Evolutionary conservation across 2,329 filamentous ascomycete genomes (phyloP).

Genomic region (Cladophialophora exuberans): DNA sequence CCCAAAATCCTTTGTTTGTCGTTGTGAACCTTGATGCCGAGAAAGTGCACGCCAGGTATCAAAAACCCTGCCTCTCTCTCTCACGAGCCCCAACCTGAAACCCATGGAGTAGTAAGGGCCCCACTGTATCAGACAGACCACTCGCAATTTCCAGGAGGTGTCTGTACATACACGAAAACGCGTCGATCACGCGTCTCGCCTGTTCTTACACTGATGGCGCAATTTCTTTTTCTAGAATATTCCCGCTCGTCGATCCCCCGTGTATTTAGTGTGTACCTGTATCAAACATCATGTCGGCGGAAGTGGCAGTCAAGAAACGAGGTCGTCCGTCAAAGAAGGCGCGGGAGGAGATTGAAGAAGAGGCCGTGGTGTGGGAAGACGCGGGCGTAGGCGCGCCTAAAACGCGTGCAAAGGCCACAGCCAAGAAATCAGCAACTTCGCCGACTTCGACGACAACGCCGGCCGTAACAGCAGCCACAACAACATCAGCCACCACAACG

Average conservation of each 20-base stretch:
- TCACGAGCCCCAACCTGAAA: too few species aligned
- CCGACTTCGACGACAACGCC: neutral
- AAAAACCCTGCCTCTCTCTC: too few species aligned
- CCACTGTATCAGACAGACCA: neutral
- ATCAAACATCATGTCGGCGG: conserved; percentile 11
- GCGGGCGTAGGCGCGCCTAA: neutral
- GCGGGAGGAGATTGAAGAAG: neutral
- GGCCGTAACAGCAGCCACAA: neutral
- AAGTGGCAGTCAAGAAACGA: conserved; percentile 24
- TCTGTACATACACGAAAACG: neutral
- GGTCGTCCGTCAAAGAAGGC: conserved; percentile 26
- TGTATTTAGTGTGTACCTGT: too few species aligned
- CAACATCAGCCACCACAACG: neutral
- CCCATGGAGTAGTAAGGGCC: neutral
- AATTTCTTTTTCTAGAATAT: neutral
- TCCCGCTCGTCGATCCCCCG: too few species aligned
- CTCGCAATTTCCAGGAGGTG: neutral
- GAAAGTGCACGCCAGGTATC: too few species aligned
- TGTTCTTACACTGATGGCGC: neutral
- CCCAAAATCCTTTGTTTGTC: too few species aligned
- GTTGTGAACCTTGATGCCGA: too few species aligned
- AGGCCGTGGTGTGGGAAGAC: neutral
- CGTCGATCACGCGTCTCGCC: neutral
- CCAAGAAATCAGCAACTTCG: conserved; percentile 14
- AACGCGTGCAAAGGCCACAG: neutral